These are phyloP conservation scores for Daedalea quercina DNA, from an alignment of 768 basidiomycete species.

Conservation along the genomic window DNA sequence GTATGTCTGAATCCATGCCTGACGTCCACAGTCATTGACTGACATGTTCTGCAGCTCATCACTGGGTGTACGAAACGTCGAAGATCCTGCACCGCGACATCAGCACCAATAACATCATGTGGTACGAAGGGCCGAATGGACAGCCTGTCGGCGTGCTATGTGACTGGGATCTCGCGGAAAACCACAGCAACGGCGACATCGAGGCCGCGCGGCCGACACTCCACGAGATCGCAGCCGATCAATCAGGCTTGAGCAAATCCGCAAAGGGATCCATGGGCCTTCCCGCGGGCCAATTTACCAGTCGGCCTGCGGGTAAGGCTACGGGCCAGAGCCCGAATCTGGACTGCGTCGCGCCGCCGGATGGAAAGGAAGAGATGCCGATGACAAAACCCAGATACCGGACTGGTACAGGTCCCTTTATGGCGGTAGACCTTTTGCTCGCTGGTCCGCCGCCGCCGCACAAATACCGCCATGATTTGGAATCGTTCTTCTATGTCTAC, in stretches of 20 bases:
- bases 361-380: too few relatives aligned
- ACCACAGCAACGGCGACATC: too few relatives aligned
- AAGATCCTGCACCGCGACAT: constrained; percentile 6
- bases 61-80: background rate
- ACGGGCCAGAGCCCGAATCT: too few relatives aligned
- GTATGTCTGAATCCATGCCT: background rate
- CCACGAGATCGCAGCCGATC: too few relatives aligned
- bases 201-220: too few relatives aligned
- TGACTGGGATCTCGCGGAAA: constrained; percentile 2
- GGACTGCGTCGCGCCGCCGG: too few relatives aligned
- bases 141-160: background rate
- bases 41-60: background rate
- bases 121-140: background rate
- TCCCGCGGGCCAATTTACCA: too few relatives aligned
- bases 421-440: background rate
- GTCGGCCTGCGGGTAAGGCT: too few relatives aligned
- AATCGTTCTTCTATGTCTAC: constrained; percentile 4
- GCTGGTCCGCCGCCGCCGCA: background rate
- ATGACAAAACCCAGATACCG: background rate
- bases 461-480: constrained; percentile 3
- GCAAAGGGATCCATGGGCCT: too few relatives aligned
- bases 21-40: background rate
- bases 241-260: too few relatives aligned
- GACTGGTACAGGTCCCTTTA: constrained; percentile 1
- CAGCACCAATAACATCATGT: constrained; percentile 6